Evolutionary conservation across 2,329 filamentous ascomycete genomes (phyloP), one percentile per base, ranked within the genome.

Genomic region (Pseudocercospora pini-densiflorae): DNA sequence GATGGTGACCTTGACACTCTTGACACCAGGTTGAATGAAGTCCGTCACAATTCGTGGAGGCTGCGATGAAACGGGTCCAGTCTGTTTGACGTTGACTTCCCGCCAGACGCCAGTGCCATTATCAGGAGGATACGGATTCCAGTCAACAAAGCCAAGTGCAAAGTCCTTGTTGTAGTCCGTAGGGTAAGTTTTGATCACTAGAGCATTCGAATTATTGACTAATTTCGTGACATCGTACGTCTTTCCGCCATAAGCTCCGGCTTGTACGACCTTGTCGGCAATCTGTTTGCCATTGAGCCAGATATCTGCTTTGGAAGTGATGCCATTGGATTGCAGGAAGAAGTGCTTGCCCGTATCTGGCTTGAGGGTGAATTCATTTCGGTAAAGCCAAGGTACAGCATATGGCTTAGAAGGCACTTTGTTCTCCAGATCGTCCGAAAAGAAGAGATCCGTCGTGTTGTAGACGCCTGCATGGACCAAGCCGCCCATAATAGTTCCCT

Each of bases 41-140:
- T 65, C 59, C 5, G 51, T 61, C 16, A 59, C 24, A 16, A 62
- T 49, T 10, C 63, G 59, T 33, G 51, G 59, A 12, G 40, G 16
- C 10, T 45, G 59, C 36, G 62, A n/a, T 43, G 51, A 49, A 2
- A 65, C 33, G 16, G 31, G 47, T 10, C 59, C 63, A 7, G 63
- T 65, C 24, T 61, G 58, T 43, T 51, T 65, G 10, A 65, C 27
- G 2, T 24, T 24, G 3, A 65, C 63, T 6, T 65, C 63, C 10
- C 63, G 31, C 63, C 63, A 65, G 14, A 65, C 63, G 5, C 63
- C 63, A 21, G 63, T 65, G 14, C 63, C 63, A 51, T 65, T 65
- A n/a, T 65, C 63, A 8, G 63, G 59, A 9, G 63, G 63, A 49
- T 65, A 65, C 4, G 63, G 63, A 43, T 65, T 65, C 63, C 63